phyloP scores from a whole-genome alignment of 225 moss, liverwort and hornwort species.

The Straminergon stramineum region DNA sequence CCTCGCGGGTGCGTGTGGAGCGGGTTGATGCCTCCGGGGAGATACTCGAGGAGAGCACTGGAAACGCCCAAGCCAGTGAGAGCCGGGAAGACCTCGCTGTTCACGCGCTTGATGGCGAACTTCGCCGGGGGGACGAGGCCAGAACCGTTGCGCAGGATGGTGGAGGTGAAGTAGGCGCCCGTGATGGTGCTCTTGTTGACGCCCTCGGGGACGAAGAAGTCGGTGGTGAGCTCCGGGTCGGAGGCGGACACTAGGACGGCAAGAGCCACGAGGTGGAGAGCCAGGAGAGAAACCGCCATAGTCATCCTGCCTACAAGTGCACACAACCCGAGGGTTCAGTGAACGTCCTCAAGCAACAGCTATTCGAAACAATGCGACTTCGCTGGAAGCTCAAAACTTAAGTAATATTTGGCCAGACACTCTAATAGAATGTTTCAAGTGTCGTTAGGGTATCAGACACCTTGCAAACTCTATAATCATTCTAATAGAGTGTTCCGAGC shows the following conservation, averaged over 20 bases:
- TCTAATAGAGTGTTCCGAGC: not conserved
- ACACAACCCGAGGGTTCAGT: not conserved
- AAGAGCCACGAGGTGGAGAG: not conserved
- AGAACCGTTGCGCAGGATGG: not conserved
- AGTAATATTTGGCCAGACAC: not conserved
- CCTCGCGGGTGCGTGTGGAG: slow-evolving; percentile 28
- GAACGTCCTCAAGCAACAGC: not conserved
- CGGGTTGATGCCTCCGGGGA: slow-evolving; percentile 15
- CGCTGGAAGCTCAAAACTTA: not conserved
- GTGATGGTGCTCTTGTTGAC: not conserved
- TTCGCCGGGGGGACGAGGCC: not conserved
- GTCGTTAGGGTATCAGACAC: not conserved
- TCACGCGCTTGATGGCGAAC: slow-evolving; percentile 9
- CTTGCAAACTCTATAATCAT: not conserved
- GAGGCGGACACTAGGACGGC: not conserved
- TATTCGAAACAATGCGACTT: not conserved
- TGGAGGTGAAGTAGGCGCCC: slow-evolving; percentile 4
- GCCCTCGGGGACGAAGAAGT: slow-evolving; percentile 10
- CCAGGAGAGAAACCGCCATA: not conserved
- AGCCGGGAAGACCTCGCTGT: not conserved
- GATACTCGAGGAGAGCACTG: slow-evolving; percentile 10
- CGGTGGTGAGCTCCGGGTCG: slow-evolving; percentile 22
- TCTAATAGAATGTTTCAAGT: not conserved
- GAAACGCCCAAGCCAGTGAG: slow-evolving; percentile 15
- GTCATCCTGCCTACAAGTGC: not conserved